phyloP scores from a whole-genome alignment of 1,284 basidiomycete species.

The Trametes pubescens region DNA sequence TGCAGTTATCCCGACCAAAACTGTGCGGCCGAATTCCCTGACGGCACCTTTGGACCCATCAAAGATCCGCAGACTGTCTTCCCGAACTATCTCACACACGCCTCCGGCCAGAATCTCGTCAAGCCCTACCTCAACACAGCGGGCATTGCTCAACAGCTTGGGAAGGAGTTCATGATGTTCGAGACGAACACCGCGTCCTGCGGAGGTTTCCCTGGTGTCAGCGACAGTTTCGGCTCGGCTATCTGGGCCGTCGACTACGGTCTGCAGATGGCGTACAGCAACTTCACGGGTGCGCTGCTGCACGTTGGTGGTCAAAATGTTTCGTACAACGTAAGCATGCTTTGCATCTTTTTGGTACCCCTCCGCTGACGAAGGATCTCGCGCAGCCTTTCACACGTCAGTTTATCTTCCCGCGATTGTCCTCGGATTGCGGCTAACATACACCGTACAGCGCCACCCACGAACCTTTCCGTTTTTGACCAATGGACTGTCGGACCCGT shows the following conservation, averaged over 20 bases:
- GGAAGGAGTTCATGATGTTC: slow-evolving; percentile 68
- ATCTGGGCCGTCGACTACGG: slow-evolving; percentile 54
- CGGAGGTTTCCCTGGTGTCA: slow-evolving; percentile 81
- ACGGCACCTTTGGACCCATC: slow-evolving; percentile 36
- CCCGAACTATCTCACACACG: slow-evolving; percentile 65
- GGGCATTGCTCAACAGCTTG: slow-evolving; percentile 49
- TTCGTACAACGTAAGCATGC: slow-evolving; percentile 66
- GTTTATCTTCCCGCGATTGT: slow-evolving; percentile 25
- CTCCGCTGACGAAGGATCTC: neutral
- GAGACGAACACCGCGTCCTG: slow-evolving; percentile 87
- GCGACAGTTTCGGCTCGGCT: slow-evolving; percentile 63
- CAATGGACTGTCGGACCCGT: slow-evolving; percentile 72
- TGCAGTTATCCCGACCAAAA: slow-evolving; percentile 59
- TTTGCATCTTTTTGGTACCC: neutral
- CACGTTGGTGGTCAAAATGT: slow-evolving; percentile 75
- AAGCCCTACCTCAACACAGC: slow-evolving; percentile 59
- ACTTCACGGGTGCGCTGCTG: slow-evolving; percentile 65
- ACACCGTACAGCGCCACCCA: slow-evolving; percentile 57
- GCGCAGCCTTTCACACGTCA: slow-evolving; percentile 55
- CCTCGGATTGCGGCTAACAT: slow-evolving; percentile 8
- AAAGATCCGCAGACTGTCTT: slow-evolving; percentile 62
- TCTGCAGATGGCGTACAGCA: slow-evolving; percentile 56
- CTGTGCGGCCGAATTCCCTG: slow-evolving; percentile 44
- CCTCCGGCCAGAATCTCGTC: slow-evolving; percentile 54
- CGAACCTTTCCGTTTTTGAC: slow-evolving; percentile 62